Base-by-base conservation (phyloP, 2,329 filamentous ascomycete genomes). In the Orbilia oligospora region DNA sequence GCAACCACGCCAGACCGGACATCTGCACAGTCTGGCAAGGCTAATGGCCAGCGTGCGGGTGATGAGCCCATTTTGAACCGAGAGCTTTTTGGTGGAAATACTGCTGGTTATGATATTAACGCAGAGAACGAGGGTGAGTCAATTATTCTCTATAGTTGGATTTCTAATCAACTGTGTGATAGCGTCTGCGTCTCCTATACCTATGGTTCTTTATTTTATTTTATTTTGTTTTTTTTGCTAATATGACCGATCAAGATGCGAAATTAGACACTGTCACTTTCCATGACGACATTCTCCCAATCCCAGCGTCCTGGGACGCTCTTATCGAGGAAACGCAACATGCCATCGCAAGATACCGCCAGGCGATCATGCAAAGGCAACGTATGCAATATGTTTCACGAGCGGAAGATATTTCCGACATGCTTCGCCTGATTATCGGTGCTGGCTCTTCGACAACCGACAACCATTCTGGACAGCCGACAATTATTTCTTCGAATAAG, bases 401-500 rank as follows among this genome's bases (percentile, higher is more conserved):
- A 80, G 96, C 96, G n/a, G 96, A 99, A 85, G 95, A 99, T 83
- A 97, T 99, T 66, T 98, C 96, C 4, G 96, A 99, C 84, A 95
- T 99, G 84, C 87, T 99, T 71, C 92, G 96, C 70, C 88, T 98
- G 80, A 89, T 99, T 6, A 89, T 99, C n/a, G 94, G 94, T 33
- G 96, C 96, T 70, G 96, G 94, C 8, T 99, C 96, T 38, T 94
- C 95, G 70, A 99, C 96, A 0, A 99, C 96, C 0, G 96, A 99
- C 85, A 99, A 99, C 83, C 96, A 99, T 84, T 98, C 96, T 20
- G 96, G 96, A 49, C 97, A 98, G 81, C 96, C 96, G 3, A 98
- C 96, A n/a, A 97, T 99, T 82, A 99, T 99, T 77, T 97, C 94
- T 5, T 97, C 93, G 4, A 99, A 99, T 87, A 98, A 98, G 84